Evolutionary conservation across 768 basidiomycete species (phyloP).

Genomic region (Suillus ampliporus): DNA sequence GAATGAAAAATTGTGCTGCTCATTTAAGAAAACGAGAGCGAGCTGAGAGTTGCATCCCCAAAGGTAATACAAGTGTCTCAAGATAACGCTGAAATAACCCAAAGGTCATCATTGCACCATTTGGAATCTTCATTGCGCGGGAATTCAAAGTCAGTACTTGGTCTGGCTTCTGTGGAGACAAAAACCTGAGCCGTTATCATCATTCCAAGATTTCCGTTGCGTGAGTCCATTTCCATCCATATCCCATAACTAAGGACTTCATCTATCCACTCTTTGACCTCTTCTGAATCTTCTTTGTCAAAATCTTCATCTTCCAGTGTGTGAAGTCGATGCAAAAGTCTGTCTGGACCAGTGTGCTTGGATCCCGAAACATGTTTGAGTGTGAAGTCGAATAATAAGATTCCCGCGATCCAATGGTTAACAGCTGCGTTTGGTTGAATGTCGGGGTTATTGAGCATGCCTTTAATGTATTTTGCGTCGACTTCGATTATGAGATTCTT

Average conservation of each 20-base stretch:
- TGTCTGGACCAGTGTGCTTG: background rate
- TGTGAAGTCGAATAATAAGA: background rate
- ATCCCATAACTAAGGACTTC: background rate
- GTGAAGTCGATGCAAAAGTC: background rate
- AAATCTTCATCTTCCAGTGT: background rate
- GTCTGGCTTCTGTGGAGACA: background rate
- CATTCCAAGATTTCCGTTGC: background rate
- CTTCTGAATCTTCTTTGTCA: background rate
- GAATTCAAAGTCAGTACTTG: background rate
- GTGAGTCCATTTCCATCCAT: background rate
- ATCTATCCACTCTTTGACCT: background rate
- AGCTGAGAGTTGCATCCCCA: background rate
- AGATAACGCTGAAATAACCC: background rate
- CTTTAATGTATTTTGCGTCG: constrained; percentile 33
- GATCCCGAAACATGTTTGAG: background rate
- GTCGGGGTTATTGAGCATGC: constrained; percentile 39
- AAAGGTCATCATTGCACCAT: background rate
- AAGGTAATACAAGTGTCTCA: background rate
- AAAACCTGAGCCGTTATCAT: background rate
- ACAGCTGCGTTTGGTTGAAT: constrained; percentile 25
- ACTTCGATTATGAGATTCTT: constrained; percentile 27
- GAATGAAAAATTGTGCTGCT: constrained; percentile 22
- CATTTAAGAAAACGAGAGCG: background rate
- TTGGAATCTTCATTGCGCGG: background rate
- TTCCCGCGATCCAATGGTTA: background rate